Evolutionary conservation across 179 eudicot species (phyloP).

Genomic region (Patellifolia procumbens): DNA sequence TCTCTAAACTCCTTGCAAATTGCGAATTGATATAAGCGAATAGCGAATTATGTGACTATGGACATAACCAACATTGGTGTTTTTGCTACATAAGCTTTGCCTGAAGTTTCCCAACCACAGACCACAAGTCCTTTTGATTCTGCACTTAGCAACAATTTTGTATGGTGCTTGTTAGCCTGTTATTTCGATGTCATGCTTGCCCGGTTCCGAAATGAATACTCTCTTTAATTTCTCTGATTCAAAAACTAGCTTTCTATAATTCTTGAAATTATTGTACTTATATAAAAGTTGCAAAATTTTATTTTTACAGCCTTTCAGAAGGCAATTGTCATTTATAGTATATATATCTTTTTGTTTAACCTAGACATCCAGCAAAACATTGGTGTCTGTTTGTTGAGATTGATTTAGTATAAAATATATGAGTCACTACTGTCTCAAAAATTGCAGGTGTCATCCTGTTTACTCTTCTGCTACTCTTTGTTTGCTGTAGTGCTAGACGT

Average conservation of each 20-base stretch:
- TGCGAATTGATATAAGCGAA: no score
- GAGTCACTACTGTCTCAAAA: constrained; percentile 3
- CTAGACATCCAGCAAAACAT: neutral
- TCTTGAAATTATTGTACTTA: neutral
- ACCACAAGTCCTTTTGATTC: no score
- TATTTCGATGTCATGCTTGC: neutral
- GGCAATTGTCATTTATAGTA: neutral
- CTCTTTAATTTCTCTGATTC: neutral
- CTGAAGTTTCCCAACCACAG: neutral
- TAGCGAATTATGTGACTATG: neutral
- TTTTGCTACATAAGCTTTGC: neutral
- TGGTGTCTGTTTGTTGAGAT: neutral
- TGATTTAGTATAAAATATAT: neutral
- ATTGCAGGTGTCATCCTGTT: constrained; percentile 50
- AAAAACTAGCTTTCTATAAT: neutral
- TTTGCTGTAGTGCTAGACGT: constrained; percentile 61
- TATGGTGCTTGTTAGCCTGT: neutral
- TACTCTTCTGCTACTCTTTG: constrained; percentile 50
- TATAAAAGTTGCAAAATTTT: neutral
- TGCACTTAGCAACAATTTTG: neutral
- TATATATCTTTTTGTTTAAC: neutral
- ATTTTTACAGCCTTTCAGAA: neutral
- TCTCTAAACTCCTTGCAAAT: no score
- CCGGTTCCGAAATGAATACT: neutral
- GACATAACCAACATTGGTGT: neutral